phyloP scores from a whole-genome alignment of 2,329 filamentous ascomycete species.

The Ophidiomyces ophidiicola region DNA sequence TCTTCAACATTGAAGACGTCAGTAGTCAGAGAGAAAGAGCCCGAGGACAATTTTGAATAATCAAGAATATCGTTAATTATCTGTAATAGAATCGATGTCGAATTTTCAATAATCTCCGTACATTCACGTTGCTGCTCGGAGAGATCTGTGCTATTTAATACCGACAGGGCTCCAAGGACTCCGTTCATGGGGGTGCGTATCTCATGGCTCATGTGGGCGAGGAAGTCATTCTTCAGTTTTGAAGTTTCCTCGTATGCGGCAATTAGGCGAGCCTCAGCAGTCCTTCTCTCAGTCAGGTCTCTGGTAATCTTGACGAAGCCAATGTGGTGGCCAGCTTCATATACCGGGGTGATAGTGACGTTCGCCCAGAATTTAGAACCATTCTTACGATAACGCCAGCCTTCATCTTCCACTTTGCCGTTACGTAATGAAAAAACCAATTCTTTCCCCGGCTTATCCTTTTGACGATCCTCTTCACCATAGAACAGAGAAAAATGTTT shows the following conservation, averaged over 20 bases:
- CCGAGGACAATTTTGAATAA: constrained; percentile 51
- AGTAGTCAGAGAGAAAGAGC: constrained; percentile 45
- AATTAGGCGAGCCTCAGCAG: constrained; percentile 44
- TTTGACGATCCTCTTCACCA: constrained; percentile 38
- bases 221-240: constrained; percentile 50
- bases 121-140: constrained; percentile 45
- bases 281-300: constrained; percentile 45
- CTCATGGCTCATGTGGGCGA: constrained; percentile 54
- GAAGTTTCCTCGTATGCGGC: constrained; percentile 50
- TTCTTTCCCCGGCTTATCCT: constrained; percentile 41
- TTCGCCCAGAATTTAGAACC: constrained; percentile 51
- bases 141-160: constrained; percentile 45
- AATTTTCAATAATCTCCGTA: constrained; percentile 47
- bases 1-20: constrained; percentile 40
- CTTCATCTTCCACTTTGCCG: constrained; percentile 47
- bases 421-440: constrained; percentile 43
- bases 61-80: constrained; percentile 57
- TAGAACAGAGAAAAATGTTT: constrained; percentile 49
- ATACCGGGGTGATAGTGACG: constrained; percentile 47
- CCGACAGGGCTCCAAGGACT: constrained; percentile 47
- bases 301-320: constrained; percentile 50
- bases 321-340: constrained; percentile 41
- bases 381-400: constrained; percentile 48
- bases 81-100: constrained; percentile 45
- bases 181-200: constrained; percentile 55